Evolutionary conservation across 2,329 filamentous ascomycete genomes (phyloP).

Genomic region (Basipetospora chlamydospora): DNA sequence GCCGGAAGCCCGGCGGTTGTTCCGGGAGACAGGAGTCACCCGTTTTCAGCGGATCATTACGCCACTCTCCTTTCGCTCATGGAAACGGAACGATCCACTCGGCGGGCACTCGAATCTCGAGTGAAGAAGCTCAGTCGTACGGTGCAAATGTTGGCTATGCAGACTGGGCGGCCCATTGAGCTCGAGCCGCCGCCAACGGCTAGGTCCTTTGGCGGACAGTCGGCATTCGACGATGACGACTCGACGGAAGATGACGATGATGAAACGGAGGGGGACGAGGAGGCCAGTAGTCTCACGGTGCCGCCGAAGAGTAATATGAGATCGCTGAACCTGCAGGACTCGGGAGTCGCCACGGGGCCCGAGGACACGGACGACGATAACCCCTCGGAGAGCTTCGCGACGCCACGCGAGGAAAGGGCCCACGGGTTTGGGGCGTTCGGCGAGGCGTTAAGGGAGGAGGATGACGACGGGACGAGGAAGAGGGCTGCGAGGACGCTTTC

Average conservation of each 20-base stretch:
- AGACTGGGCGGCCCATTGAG: neutral
- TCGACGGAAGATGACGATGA: conserved; percentile 7
- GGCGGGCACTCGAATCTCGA: conserved; percentile 39
- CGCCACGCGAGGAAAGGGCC: conserved; percentile 31
- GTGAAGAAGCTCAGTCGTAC: conserved; percentile 38
- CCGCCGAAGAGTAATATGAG: conserved; percentile 1
- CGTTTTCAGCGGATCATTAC: conserved; percentile 31
- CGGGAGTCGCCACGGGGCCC: conserved; percentile 18
- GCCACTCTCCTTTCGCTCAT: conserved; percentile 35
- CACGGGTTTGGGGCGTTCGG: conserved; percentile 24
- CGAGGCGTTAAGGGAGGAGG: conserved; percentile 25
- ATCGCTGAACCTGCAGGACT: conserved; percentile 15
- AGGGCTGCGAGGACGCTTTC: conserved; percentile 50
- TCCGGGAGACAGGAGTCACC: conserved; percentile 16
- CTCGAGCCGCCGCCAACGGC: conserved; percentile 3
- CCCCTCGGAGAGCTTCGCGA: conserved; percentile 34
- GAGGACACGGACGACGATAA: conserved; percentile 24
- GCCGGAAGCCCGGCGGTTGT: conserved; percentile 28
- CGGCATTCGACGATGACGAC: conserved; percentile 4
- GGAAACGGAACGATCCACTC: conserved; percentile 39
- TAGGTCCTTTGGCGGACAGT: conserved; percentile 5
- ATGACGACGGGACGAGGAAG: conserved; percentile 24
- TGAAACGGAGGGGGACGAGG: conserved; percentile 10
- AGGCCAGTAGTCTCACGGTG: conserved; percentile 9
- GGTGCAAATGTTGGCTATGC: conserved; percentile 27